These are phyloP conservation scores for Ceratobasidium sp. DNA, from an alignment of 1,284 basidiomycete species.

Conservation along the genomic window DNA sequence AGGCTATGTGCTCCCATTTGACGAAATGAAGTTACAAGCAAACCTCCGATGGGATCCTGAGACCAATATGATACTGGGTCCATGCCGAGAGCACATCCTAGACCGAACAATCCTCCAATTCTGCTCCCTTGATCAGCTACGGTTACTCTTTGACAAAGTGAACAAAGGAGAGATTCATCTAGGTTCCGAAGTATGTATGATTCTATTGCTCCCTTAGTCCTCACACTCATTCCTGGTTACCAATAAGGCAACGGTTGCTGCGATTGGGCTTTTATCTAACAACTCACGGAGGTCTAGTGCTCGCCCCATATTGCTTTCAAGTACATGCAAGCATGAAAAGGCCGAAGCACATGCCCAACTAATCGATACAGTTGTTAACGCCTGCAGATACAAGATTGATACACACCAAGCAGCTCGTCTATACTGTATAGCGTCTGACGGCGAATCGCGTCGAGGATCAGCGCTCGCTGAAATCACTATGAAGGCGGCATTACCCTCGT, in stretches of 20 bases:
- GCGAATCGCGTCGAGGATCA: conserved; percentile 54
- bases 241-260: conserved; percentile 56
- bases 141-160: conserved; percentile 52
- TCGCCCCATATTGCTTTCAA: conserved; percentile 55
- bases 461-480: conserved; percentile 35
- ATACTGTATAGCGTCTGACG: conserved; percentile 57
- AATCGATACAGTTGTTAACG: conserved; percentile 51
- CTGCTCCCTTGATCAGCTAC: conserved; percentile 51
- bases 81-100: conserved; percentile 56
- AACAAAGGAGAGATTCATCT: conserved; percentile 54
- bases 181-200: conserved; percentile 54
- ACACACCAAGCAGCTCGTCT: conserved; percentile 49
- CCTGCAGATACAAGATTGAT: neutral
- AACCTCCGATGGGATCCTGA: conserved; percentile 53
- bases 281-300: conserved; percentile 52
- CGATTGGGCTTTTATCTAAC: conserved; percentile 50
- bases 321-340: conserved; percentile 57
- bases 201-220: too few species aligned
- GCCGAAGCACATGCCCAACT: conserved; percentile 53
- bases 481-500: conserved; percentile 29
- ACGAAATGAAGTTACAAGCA: conserved; percentile 55
- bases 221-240: too few species aligned
- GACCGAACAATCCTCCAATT: conserved; percentile 50
- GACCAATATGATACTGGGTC: conserved; percentile 55
- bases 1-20: conserved; percentile 51